Conservation (phyloP, 108 stramenopile species). For the Thalassiosira profunda region DNA sequence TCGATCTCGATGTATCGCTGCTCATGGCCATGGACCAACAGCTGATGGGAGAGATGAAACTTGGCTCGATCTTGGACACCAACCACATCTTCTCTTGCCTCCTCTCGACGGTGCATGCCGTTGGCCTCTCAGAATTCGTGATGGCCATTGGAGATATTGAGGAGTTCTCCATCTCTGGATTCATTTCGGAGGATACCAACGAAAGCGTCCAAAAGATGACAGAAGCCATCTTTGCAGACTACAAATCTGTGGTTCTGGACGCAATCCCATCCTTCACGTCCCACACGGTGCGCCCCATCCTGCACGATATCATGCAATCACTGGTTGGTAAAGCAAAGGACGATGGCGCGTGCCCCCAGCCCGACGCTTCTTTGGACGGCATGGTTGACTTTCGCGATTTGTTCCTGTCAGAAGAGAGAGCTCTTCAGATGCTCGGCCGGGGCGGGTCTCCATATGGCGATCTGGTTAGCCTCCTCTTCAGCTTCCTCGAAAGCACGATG, state of each 20-base stretch:
- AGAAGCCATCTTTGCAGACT: slow-evolving; percentile 34
- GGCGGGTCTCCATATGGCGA: slow-evolving; percentile 59
- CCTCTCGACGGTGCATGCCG: slow-evolving; percentile 30
- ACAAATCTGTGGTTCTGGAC: slow-evolving; percentile 34
- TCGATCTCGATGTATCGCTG: slow-evolving; percentile 53
- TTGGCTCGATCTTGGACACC: slow-evolving; percentile 48
- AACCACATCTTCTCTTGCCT: slow-evolving; percentile 40
- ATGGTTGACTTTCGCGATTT: slow-evolving; percentile 68
- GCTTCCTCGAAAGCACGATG: slow-evolving; percentile 37
- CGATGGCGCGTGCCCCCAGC: slow-evolving; percentile 9
- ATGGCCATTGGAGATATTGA: slow-evolving; percentile 48
- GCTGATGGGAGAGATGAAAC: slow-evolving; percentile 29
- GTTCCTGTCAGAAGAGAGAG: slow-evolving; percentile 28
- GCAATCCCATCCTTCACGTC: slow-evolving; percentile 39
- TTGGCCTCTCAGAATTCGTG: slow-evolving; percentile 37
- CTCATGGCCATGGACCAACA: slow-evolving; percentile 64
- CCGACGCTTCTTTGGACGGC: slow-evolving; percentile 4
- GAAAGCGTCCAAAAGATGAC: slow-evolving; percentile 27
- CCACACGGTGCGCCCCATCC: slow-evolving; percentile 28
- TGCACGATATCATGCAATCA: slow-evolving; percentile 42
- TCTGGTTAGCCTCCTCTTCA: slow-evolving; percentile 42
- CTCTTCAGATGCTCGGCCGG: slow-evolving; percentile 30
- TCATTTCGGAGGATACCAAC: slow-evolving; percentile 42
- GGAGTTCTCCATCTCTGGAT: slow-evolving; percentile 38
- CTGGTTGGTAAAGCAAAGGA: slow-evolving; percentile 25